Evolutionary conservation across 108 stramenopile genomes (phyloP).

Genomic region (Conticribra guillardii): DNA sequence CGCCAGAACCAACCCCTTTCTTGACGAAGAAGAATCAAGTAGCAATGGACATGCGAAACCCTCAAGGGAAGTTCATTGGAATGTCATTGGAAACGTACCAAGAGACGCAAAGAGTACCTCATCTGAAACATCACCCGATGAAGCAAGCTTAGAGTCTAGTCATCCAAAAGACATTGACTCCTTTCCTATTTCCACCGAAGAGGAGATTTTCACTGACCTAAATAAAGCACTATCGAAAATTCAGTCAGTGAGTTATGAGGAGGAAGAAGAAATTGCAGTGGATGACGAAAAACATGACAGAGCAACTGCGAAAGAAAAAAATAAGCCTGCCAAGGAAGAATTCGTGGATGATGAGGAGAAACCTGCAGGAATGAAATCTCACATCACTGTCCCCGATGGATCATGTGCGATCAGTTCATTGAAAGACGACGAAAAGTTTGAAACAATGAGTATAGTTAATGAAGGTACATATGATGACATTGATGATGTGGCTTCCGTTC

Average conservation of each 20-base stretch:
- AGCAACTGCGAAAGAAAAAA: neutral
- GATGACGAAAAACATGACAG: neutral
- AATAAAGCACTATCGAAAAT: slow-evolving; percentile 22
- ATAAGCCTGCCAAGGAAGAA: neutral
- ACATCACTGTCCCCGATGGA: slow-evolving; percentile 12
- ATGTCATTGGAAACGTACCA: too few relatives aligned
- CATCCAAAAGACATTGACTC: neutral
- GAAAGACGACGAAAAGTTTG: slow-evolving; percentile 10
- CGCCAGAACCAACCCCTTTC: neutral
- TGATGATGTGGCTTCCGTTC: slow-evolving; percentile 24
- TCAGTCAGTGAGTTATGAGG: slow-evolving; percentile 10
- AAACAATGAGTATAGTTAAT: neutral
- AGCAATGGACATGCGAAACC: too few relatives aligned
- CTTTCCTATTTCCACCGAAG: slow-evolving; percentile 6
- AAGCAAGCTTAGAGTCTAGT: neutral
- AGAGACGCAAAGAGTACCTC: too few relatives aligned
- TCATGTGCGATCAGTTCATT: slow-evolving; percentile 29
- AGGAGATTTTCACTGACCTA: slow-evolving; percentile 5
- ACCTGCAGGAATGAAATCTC: slow-evolving; percentile 5
- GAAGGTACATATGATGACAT: slow-evolving; percentile 11
- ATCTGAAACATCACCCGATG: neutral
- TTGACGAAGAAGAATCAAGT: slow-evolving; percentile 1
- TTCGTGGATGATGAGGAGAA: neutral
- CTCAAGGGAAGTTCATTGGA: too few relatives aligned
- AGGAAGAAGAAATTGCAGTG: neutral